Conservation (phyloP, 495 filamentous ascomycete species). For the Choiromyces venosus region DNA sequence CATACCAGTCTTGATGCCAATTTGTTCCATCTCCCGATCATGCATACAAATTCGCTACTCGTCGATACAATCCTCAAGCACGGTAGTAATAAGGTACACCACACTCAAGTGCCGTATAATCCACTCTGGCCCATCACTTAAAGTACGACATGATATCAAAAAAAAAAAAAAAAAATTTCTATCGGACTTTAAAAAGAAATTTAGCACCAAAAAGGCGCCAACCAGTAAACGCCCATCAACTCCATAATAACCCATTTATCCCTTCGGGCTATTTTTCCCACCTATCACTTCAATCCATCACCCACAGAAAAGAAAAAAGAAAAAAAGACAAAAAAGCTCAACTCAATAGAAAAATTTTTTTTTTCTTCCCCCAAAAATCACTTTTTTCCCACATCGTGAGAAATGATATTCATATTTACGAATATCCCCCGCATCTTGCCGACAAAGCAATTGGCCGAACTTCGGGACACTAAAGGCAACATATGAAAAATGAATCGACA, state of each 20-base stretch:
- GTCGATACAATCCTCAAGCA: neutral
- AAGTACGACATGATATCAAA: neutral
- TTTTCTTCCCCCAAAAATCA: neutral
- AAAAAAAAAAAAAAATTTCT: neutral
- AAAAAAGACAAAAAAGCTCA: too few species aligned
- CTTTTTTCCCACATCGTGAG: neutral
- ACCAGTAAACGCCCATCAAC: neutral
- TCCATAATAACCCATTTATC: neutral
- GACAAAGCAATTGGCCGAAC: neutral
- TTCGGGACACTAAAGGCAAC: neutral
- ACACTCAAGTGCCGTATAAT: neutral
- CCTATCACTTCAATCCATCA: neutral
- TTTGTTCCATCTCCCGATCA: neutral
- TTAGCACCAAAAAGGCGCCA: neutral
- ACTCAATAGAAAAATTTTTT: neutral
- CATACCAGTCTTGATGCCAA: neutral
- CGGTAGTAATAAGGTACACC: neutral
- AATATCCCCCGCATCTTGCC: neutral
- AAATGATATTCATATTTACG: neutral
- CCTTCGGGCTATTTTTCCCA: neutral
- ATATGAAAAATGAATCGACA: neutral
- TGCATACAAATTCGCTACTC: neutral
- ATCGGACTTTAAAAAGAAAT: neutral
- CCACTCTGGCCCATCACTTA: neutral
- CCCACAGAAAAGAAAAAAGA: neutral